These are phyloP conservation scores for Stygiomarasmius scandens DNA, from an alignment of 1,284 basidiomycete species.

Conservation along the genomic window DNA sequence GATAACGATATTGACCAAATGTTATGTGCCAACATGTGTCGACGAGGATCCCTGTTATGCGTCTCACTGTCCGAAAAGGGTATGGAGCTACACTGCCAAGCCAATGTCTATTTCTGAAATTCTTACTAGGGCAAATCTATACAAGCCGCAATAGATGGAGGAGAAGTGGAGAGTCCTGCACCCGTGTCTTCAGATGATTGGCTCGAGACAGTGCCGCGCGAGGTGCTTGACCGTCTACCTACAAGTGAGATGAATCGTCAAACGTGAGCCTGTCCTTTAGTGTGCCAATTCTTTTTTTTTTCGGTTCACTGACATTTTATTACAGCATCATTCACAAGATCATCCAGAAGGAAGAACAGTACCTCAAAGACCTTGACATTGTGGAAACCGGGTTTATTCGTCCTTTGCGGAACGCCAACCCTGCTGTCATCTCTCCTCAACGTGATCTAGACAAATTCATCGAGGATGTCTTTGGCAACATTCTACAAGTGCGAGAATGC, in stretches of 20 bases:
- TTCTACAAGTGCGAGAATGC: conserved; percentile 80
- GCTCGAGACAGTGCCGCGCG: conserved; percentile 69
- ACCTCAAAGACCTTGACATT: conserved; percentile 85
- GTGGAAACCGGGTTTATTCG: conserved; percentile 86
- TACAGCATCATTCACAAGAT: conserved; percentile 84
- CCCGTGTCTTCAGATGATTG: conserved; percentile 52
- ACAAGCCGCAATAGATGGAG: conserved; percentile 20
- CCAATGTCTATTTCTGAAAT: not conserved
- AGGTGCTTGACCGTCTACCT: conserved; percentile 70
- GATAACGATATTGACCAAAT: conserved; percentile 77
- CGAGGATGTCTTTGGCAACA: conserved; percentile 86
- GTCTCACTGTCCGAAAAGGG: conserved; percentile 71
- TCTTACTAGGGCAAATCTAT: conserved; percentile 12
- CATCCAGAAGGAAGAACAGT: conserved; percentile 89
- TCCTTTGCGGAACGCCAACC: conserved; percentile 54
- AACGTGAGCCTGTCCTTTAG: conserved; percentile 45
- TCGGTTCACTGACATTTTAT: conserved; percentile 8
- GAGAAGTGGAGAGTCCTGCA: conserved; percentile 23
- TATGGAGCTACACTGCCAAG: conserved; percentile 30
- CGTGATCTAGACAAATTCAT: conserved; percentile 80
- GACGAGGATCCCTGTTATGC: conserved; percentile 74
- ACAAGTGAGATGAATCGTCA: conserved; percentile 85
- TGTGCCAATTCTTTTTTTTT: not conserved
- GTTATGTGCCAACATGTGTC: conserved; percentile 83
- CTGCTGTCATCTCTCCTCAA: conserved; percentile 53